phyloP scores from a whole-genome alignment of 352 stramenopile species.

The Thalassiosira exigua region DNA sequence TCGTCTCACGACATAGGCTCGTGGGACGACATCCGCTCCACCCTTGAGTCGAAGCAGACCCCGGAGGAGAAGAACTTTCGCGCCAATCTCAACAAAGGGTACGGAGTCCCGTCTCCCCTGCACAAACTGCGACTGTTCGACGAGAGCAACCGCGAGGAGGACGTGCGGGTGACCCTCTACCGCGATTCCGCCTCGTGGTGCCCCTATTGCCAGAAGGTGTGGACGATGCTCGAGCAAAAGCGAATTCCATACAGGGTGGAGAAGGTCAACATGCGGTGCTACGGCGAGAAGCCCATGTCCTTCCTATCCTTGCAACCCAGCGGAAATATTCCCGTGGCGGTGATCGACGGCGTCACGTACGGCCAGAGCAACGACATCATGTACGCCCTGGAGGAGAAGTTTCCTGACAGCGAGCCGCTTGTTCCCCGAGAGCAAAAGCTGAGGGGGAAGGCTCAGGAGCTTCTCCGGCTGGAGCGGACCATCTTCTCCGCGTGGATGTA shows the following conservation, averaged over 20 bases:
- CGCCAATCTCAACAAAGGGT: constrained; percentile 63
- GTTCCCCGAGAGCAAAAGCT: constrained; percentile 22
- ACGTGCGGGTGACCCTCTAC: constrained; percentile 86
- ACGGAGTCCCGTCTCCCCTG: constrained; percentile 66
- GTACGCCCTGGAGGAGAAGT: constrained; percentile 69
- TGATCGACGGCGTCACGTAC: constrained; percentile 75
- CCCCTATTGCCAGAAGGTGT: constrained; percentile 89
- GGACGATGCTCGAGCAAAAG: constrained; percentile 87
- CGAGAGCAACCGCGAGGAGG: constrained; percentile 73
- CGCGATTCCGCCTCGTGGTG: constrained; percentile 86
- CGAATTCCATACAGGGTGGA: constrained; percentile 86
- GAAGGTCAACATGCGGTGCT: constrained; percentile 87
- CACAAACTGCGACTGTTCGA: constrained; percentile 80
- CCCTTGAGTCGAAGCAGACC: constrained; percentile 54
- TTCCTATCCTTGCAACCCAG: constrained; percentile 73
- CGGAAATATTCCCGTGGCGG: constrained; percentile 77
- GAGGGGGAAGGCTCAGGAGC: constrained; percentile 52
- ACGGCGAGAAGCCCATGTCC: constrained; percentile 68
- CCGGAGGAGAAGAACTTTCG: constrained; percentile 70
- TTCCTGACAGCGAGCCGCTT: constrained; percentile 53
- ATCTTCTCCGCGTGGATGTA: constrained; percentile 83
- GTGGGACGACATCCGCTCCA: constrained; percentile 61
- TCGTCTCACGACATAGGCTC: constrained; percentile 20
- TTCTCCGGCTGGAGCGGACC: constrained; percentile 78
- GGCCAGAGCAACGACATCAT: constrained; percentile 83